phyloP scores from a whole-genome alignment of 768 basidiomycete genomes.

The Phylloporus arenicola region DNA sequence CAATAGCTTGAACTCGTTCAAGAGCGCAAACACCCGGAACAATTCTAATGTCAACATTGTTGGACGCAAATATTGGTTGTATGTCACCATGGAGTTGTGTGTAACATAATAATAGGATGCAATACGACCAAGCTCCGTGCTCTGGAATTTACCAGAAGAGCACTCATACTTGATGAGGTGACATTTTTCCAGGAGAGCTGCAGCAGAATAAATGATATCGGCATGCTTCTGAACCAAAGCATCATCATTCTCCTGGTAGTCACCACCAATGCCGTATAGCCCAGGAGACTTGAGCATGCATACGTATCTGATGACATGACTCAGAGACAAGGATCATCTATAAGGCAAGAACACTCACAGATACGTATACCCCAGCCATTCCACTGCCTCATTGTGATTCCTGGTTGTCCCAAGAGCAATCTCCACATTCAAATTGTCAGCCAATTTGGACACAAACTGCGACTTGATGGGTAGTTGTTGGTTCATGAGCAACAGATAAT shows the following conservation, averaged over 20 bases:
- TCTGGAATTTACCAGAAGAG: conserved; percentile 79
- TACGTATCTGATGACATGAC: conserved; percentile 58
- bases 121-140: conserved; percentile 89
- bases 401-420: conserved; percentile 91
- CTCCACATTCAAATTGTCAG: conserved; percentile 96
- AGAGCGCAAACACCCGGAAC: conserved; percentile 92
- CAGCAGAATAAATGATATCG: conserved; percentile 91
- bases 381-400: conserved; percentile 94
- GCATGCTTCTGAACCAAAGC: conserved; percentile 87
- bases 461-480: conserved; percentile 97
- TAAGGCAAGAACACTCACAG: conserved; percentile 41
- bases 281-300: conserved; percentile 89
- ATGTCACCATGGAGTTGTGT: conserved; percentile 92
- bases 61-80: conserved; percentile 88
- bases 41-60: conserved; percentile 87
- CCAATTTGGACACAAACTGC: conserved; percentile 87
- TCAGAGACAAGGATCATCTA: conserved; percentile 5
- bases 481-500: conserved; percentile 91
- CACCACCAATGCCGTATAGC: conserved; percentile 81
- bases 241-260: conserved; percentile 85
- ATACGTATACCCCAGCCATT: conserved; percentile 96
- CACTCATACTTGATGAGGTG: conserved; percentile 93
- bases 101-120: conserved; percentile 96
- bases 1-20: conserved; percentile 91
- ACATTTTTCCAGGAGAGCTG: conserved; percentile 89